Percentiles rank a stretch among this genome's conserved stretches.
These are phyloP conservation scores for Hortiboletus rubellus DNA, from an alignment of 1,284 basidiomycete genomes.

Conservation along the genomic window DNA sequence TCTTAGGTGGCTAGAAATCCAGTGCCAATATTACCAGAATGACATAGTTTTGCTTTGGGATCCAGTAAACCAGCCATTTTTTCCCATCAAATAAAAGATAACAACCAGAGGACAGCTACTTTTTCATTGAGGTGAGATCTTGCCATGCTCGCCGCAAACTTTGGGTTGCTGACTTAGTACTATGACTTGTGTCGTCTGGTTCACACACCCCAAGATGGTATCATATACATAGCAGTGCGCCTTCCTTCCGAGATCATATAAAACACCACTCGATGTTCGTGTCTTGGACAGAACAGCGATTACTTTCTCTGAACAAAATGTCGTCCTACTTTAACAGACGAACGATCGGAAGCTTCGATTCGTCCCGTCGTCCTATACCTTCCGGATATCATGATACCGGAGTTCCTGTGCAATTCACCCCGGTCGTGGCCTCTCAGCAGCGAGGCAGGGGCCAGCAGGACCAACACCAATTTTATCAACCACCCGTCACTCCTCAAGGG, in stretches of 20 bases:
- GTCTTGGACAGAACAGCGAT: not conserved
- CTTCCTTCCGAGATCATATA: slow-evolving; percentile 5
- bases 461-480: not conserved
- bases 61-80: not conserved
- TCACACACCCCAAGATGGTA: not conserved
- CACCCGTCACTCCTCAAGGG: not conserved
- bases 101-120: not conserved
- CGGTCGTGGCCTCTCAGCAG: not conserved
- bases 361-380: not conserved
- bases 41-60: not conserved
- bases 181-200: not conserved
- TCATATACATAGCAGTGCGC: not conserved
- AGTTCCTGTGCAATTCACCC: not conserved
- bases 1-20: not conserved
- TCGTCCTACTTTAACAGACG: slow-evolving; percentile 9
- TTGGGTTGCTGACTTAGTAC: not conserved
- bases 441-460: not conserved
- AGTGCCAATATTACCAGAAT: not conserved
- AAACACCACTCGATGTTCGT: not conserved
- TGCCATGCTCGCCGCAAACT: not conserved
- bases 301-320: slow-evolving; percentile 1
- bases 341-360: not conserved
- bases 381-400: not conserved
- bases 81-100: not conserved
- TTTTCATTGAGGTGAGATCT: not conserved